Evolutionary conservation across 2,329 filamentous ascomycete genomes (phyloP), one percentile per base, ranked within the genome.

Genomic region (Calonectria hongkongensis): DNA sequence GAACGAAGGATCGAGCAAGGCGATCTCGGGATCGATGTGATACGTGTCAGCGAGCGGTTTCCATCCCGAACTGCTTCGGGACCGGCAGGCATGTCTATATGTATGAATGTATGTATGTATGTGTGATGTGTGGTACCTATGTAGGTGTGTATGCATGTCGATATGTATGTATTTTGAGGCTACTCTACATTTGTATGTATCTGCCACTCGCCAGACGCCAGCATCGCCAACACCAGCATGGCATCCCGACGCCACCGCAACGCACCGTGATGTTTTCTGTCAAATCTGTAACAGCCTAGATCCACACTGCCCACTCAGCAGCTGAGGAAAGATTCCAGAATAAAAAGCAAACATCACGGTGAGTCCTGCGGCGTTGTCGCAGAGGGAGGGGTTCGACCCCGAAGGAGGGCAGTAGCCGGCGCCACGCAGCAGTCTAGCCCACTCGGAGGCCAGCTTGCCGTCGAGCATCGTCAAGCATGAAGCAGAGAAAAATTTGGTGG

Each of bases 301-400:
- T 75, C 73, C 72, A 72, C 72, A 72, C 45, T 43, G 50, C 28
- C 60, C 51, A 71, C 25, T 27, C 41, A 47, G 58, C 47, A 54
- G 65, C 73, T 73, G 41, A 71, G 74, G 77, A 75, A 73, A 64
- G 68, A 70, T 74, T 76, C 72, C 71, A 78, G 74, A 78, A 75
- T 60, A 76, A 79, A 79, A 78, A 79, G 77, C 75, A 78, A 78
- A 74, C 54, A 60, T 60, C 54, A 41, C 54, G 33, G 54, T 60
- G 54, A 41, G 54, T 33, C 54, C 54, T 60, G 54, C 54, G 54
- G 54, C 54, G 54, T 36, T 60, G 54, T 60, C 54, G 28, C 54
- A 60, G 33, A 27, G 21, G 54, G 54, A 60, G 54, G 54, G 54
- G 54, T 60, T 41, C 15, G 15, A 43, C 21, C 54, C 54, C 54